Conservation (phyloP, 768 basidiomycete species). For the Russula olivacea region DNA sequence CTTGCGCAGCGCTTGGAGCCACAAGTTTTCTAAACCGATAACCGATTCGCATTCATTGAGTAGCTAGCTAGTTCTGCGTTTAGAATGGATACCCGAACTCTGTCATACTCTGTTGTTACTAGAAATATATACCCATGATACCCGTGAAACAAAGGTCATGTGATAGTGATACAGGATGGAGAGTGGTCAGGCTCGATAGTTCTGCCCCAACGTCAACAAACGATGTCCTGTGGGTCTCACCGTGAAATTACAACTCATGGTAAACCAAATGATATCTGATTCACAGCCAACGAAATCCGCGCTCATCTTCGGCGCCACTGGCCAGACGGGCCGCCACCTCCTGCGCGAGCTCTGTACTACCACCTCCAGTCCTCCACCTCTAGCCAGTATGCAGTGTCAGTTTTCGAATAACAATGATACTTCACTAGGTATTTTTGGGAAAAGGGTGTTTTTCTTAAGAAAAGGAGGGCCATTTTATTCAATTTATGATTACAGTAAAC, state of each 20-base stretch:
- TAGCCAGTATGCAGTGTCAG: no score
- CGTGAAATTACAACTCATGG: no score
- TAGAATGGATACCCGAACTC: not conserved
- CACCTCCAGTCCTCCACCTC: no score
- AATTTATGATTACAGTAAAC: no score
- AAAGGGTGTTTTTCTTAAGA: no score
- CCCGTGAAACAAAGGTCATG: no score
- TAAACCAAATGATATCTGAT: not conserved
- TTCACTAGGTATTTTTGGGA: no score
- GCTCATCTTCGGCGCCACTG: conserved; percentile 72
- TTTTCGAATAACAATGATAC: no score
- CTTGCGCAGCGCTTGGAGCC: not conserved
- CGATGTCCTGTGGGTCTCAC: conserved; percentile 1
- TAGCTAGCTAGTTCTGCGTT: not conserved
- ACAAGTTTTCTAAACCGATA: not conserved
- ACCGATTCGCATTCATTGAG: not conserved
- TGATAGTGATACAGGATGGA: not conserved
- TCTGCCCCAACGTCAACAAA: not conserved
- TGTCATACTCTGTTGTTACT: not conserved
- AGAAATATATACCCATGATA: no score
- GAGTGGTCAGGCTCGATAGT: no score
- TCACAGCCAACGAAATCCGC: conserved; percentile 35
- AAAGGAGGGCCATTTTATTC: no score
- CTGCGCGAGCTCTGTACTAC: conserved; percentile 57
- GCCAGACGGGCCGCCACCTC: conserved; percentile 57